Conservation (phyloP, 2,329 filamentous ascomycete species). For the Myriosclerotinia curreyana region DNA sequence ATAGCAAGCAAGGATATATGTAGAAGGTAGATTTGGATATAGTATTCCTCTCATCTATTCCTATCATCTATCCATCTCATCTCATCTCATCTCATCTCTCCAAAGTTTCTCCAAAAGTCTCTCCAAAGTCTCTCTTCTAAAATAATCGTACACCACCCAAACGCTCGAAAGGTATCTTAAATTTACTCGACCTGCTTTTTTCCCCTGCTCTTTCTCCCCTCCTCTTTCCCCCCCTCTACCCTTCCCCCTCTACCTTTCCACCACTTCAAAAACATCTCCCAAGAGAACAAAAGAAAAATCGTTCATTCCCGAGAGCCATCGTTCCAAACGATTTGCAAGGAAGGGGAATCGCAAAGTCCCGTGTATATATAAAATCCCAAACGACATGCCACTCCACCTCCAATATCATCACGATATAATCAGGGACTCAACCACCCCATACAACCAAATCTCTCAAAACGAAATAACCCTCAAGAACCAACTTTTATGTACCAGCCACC, state of each 20-base stretch:
- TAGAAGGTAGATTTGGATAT: not conserved
- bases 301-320: not conserved
- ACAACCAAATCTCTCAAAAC: conserved; percentile 8
- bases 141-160: not conserved
- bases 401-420: not conserved
- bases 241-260: not conserved
- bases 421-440: conserved; percentile 1
- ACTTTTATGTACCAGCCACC: conserved; percentile 16
- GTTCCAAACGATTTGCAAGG: conserved; percentile 1
- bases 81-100: not conserved
- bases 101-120: not conserved
- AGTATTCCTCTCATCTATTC: conserved; percentile 1
- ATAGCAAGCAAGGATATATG: not conserved
- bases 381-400: not conserved
- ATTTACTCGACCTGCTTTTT: not conserved
- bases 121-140: not conserved
- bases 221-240: not conserved
- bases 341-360: conserved; percentile 7
- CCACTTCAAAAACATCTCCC: not conserved
- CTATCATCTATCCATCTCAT: not conserved
- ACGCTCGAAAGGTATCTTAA: not conserved
- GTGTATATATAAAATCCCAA: not conserved
- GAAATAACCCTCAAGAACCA: conserved; percentile 9
- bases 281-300: conserved; percentile 12
- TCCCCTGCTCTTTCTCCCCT: not conserved